A percentile compares a stretch with the other conserved stretches of the same genome.
Conservation (phyloP, 179 eudicot genomes). For the Gypsophila paniculata region DNA sequence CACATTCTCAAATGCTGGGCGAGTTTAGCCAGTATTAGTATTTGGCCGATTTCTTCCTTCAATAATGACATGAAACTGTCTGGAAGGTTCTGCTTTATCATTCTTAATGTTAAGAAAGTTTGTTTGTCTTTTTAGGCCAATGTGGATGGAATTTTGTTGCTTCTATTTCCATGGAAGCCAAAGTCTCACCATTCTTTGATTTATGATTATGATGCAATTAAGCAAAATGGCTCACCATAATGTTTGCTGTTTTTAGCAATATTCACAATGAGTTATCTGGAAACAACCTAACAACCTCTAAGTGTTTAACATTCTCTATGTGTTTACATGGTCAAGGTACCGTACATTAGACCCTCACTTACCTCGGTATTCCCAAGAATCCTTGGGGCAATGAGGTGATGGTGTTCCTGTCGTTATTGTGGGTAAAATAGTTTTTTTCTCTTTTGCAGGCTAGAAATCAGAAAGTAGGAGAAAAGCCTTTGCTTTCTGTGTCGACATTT, state of each 20-base stretch:
- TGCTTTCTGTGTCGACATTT: conserved; percentile 76
- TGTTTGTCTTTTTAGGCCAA: conserved; percentile 5
- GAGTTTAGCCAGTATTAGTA: background rate
- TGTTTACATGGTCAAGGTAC: too few species aligned
- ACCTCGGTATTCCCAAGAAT: background rate
- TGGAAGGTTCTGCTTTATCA: background rate
- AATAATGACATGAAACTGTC: background rate
- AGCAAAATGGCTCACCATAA: background rate
- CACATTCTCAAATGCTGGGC: background rate
- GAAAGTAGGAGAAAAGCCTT: conserved; percentile 93
- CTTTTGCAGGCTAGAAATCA: conserved; percentile 73
- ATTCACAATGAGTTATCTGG: background rate
- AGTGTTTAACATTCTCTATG: too few species aligned
- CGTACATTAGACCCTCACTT: background rate
- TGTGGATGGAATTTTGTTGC: background rate
- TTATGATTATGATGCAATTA: background rate
- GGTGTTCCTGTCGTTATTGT: background rate
- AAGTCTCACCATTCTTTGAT: background rate
- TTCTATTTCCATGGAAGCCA: background rate
- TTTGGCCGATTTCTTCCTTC: conserved; percentile 1
- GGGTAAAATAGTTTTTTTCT: background rate
- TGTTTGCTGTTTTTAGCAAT: background rate
- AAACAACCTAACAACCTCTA: too few species aligned
- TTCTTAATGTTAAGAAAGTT: conserved; percentile 5
- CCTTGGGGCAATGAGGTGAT: background rate